These are phyloP conservation scores for Hansenula lynferdii DNA, from an alignment of 1,139 yeast species.

Conservation along the genomic window DNA sequence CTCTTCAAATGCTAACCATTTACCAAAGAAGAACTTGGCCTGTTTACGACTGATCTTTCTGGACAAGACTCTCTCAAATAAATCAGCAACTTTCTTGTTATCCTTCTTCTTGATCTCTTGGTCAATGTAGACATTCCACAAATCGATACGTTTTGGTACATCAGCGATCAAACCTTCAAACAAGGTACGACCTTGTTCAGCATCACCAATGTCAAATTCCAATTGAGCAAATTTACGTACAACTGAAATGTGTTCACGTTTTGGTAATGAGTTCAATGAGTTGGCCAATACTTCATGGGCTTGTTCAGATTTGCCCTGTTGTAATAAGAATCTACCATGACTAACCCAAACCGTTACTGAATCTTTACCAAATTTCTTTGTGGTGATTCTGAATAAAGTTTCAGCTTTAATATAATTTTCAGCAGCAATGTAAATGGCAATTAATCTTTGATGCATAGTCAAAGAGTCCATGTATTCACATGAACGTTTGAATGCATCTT, in stretches of 20 bases:
- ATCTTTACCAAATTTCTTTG: slow-evolving; percentile 76
- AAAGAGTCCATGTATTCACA: slow-evolving; percentile 89
- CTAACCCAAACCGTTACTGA: slow-evolving; percentile 70
- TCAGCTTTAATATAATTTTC: slow-evolving; percentile 71
- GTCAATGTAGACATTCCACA: slow-evolving; percentile 94
- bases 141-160: slow-evolving; percentile 86
- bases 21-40: slow-evolving; percentile 91
- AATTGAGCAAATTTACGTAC: slow-evolving; percentile 87
- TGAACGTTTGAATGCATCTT: slow-evolving; percentile 75
- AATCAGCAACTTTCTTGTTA: slow-evolving; percentile 60
- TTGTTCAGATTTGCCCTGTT: slow-evolving; percentile 47
- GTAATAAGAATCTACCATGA: slow-evolving; percentile 71
- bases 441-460: slow-evolving; percentile 74
- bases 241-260: slow-evolving; percentile 72
- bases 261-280: slow-evolving; percentile 70
- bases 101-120: slow-evolving; percentile 74
- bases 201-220: slow-evolving; percentile 81
- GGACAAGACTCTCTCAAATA: slow-evolving; percentile 74
- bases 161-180: slow-evolving; percentile 90
- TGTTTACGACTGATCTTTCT: slow-evolving; percentile 81
- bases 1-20: slow-evolving; percentile 84
- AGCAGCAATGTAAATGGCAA: slow-evolving; percentile 68
- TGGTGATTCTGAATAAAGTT: slow-evolving; percentile 56
- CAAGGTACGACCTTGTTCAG: slow-evolving; percentile 91
- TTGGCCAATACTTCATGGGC: slow-evolving; percentile 69